Percentiles rank a stretch among this genome's conserved stretches.
Evolutionary conservation across 2,329 filamentous ascomycete species (phyloP).

Genomic region (Cladosporium sp.): DNA sequence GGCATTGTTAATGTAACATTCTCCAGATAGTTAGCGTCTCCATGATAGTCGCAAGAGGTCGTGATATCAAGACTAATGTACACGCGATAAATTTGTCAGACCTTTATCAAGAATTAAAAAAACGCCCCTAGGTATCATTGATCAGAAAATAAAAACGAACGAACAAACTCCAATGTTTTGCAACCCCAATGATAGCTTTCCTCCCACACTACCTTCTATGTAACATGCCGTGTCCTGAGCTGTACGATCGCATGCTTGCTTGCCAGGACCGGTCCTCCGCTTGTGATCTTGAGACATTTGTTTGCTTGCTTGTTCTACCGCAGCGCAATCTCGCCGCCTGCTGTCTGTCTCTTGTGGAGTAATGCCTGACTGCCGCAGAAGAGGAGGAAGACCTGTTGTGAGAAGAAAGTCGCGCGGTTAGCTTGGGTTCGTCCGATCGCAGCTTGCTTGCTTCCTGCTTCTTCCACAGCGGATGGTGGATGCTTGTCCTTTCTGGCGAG

Average conservation of each 20-base stretch:
- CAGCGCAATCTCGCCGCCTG: conserved; percentile 80
- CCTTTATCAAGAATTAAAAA: background rate
- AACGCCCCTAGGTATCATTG: conserved; percentile 10
- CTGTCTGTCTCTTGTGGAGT: conserved; percentile 79
- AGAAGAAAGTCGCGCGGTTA: background rate
- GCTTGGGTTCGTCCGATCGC: background rate
- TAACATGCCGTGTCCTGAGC: background rate
- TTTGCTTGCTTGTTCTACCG: conserved; percentile 39
- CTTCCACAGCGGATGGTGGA: background rate
- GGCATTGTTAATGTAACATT: too few relatives aligned
- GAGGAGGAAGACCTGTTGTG: conserved; percentile 73
- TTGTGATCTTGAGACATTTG: background rate
- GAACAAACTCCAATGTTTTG: background rate
- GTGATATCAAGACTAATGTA: background rate
- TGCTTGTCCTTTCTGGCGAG: background rate
- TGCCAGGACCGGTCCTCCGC: background rate
- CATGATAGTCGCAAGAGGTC: background rate
- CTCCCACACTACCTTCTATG: background rate
- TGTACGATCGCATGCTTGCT: background rate
- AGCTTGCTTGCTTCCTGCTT: background rate
- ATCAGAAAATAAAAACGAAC: background rate
- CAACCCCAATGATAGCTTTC: background rate
- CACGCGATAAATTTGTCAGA: background rate
- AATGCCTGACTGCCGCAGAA: conserved; percentile 90
- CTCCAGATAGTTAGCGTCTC: background rate